phyloP scores from a whole-genome alignment of 2,329 filamentous ascomycete species.

The Eutypella sp. region DNA sequence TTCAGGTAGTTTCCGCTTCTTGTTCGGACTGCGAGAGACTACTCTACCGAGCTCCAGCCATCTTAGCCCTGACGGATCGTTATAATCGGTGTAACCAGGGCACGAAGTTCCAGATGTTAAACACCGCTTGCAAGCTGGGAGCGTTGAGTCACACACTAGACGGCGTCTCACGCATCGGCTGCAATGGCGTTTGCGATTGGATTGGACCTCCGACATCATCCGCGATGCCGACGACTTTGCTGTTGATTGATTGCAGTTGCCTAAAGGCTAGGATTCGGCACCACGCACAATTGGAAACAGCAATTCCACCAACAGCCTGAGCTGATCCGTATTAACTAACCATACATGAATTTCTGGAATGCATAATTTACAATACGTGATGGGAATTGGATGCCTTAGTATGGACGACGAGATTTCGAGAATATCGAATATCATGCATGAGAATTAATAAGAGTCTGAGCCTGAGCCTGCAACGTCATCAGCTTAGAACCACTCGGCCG shows the following conservation, averaged over 20 bases:
- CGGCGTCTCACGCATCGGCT: conserved; percentile 25
- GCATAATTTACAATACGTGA: not conserved
- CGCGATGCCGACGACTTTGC: not conserved
- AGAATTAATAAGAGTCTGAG: not conserved
- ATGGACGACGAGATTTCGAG: not conserved
- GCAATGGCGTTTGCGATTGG: conserved; percentile 18
- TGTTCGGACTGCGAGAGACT: conserved; percentile 9
- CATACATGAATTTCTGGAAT: not conserved
- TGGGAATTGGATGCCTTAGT: no score
- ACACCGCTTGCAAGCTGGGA: conserved; percentile 23
- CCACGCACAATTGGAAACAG: not conserved
- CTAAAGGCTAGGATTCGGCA: not conserved
- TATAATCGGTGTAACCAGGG: conserved; percentile 25
- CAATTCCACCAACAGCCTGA: not conserved
- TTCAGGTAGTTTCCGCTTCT: not conserved
- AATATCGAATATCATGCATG: not conserved
- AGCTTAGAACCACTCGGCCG: not conserved
- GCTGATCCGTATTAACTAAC: not conserved
- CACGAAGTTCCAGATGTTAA: conserved; percentile 16
- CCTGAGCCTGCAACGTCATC: not conserved
- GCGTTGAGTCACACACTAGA: conserved; percentile 26
- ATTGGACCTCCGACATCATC: not conserved
- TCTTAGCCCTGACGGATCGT: conserved; percentile 13
- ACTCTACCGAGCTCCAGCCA: conserved; percentile 17
- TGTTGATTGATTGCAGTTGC: no score